Percentiles rank a stretch among this genome's conserved stretches.
These are phyloP conservation scores for Ogataea paradorogensis DNA, from an alignment of 805 yeast species.

Conservation along the genomic window DNA sequence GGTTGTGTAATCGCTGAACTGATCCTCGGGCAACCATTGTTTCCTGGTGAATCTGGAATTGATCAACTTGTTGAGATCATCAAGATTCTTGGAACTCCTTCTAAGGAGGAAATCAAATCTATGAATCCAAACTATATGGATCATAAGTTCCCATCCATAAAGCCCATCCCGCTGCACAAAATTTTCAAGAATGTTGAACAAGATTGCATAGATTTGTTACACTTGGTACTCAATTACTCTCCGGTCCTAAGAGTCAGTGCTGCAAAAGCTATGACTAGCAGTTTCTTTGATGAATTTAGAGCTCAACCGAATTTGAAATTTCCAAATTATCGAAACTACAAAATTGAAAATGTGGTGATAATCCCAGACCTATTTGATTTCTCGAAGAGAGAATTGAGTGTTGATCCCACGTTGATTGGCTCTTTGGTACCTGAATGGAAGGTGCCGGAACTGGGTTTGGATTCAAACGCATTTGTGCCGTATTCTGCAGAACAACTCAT, in stretches of 20 bases:
- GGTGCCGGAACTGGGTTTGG: constrained; percentile 20
- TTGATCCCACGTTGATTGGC: constrained; percentile 39
- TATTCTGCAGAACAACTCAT: constrained; percentile 36
- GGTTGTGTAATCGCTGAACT: constrained; percentile 98
- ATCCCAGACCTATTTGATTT: constrained; percentile 54
- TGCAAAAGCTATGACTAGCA: constrained; percentile 47
- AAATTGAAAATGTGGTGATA: constrained; percentile 32
- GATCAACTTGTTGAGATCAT: constrained; percentile 97
- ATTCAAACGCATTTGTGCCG: constrained; percentile 40
- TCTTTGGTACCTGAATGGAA: constrained; percentile 44
- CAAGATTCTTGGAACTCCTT: constrained; percentile 93
- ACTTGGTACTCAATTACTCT: constrained; percentile 60
- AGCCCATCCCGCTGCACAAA: constrained; percentile 69
- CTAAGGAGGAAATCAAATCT: constrained; percentile 83
- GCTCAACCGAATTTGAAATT: constrained; percentile 22
- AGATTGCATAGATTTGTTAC: constrained; percentile 55
- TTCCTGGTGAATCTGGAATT: constrained; percentile 97
- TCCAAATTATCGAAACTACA: constrained; percentile 40
- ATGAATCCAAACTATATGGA: constrained; percentile 98
- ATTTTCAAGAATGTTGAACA: constrained; percentile 58
- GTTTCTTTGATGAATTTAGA: constrained; percentile 55
- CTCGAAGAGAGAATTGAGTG: constrained; percentile 48
- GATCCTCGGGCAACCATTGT: constrained; percentile 90
- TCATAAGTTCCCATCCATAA: constrained; percentile 86
- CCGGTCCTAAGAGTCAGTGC: constrained; percentile 66